phyloP scores from a whole-genome alignment of 805 yeast species.

The Lachancea mirantina region DNA sequence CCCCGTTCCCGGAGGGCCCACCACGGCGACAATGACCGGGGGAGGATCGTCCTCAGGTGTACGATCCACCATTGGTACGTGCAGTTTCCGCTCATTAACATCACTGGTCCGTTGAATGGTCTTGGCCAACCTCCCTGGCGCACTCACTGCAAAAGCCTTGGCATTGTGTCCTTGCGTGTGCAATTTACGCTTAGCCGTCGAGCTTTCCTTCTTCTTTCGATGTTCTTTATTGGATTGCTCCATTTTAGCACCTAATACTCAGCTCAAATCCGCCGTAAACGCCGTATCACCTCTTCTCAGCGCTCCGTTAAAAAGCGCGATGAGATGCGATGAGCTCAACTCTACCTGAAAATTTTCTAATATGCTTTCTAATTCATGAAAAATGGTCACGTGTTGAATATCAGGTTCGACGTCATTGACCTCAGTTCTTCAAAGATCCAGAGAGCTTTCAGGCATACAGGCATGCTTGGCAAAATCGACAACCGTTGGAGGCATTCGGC shows the following conservation, averaged over 20 bases:
- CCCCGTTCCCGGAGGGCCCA: constrained; percentile 99
- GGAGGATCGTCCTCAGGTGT: constrained; percentile 98
- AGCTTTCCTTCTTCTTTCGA: constrained; percentile 49
- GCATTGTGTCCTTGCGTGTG: constrained; percentile 84
- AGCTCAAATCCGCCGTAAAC: constrained; percentile 1
- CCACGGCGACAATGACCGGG: constrained; percentile 92
- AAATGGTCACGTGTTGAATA: no score
- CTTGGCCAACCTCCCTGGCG: constrained; percentile 79
- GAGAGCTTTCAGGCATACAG: no score
- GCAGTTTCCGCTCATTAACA: constrained; percentile 69
- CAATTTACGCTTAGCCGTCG: constrained; percentile 75
- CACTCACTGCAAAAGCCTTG: constrained; percentile 74
- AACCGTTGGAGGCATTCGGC: no score
- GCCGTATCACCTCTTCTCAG: no score
- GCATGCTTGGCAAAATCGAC: no score
- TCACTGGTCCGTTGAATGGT: constrained; percentile 83
- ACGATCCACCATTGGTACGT: constrained; percentile 96
- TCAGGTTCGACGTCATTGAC: no score
- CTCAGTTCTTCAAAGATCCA: no score
- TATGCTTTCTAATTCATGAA: no score
- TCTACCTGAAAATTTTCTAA: constrained; percentile 9
- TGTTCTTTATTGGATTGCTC: constrained; percentile 79
- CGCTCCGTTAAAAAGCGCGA: neutral
- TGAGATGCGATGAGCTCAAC: constrained; percentile 17
- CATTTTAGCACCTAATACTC: constrained; percentile 14